Evolutionary conservation across 495 filamentous ascomycete genomes (phyloP), one percentile per base, ranked within the genome.

Genomic region (Aspergillus sclerotiicarbonarius): DNA sequence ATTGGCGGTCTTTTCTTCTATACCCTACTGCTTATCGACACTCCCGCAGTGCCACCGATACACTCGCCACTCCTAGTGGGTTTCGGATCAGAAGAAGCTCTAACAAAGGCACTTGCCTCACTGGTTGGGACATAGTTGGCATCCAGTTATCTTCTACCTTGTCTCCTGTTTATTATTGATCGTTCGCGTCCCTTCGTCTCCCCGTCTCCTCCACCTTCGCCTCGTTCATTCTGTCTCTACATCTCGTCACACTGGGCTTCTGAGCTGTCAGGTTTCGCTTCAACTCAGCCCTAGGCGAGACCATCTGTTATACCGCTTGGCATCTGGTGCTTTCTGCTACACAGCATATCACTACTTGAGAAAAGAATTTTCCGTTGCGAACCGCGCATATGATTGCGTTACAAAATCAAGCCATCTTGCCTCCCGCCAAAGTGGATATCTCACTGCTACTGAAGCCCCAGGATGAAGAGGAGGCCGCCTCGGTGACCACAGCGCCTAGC

Each of bases 341-440:
- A 41, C 37, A 41, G 13, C 13, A 4, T n/a, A 41, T 41, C 37
- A 41, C 37, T n/a, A 41, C 37, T n/a, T 41, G 16, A 57, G 30
- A 48, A 37, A 32, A 60, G 43, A 20, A 53, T 35, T 19, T 46
- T n/a, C 31, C 41, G 44, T 53, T 62, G 63, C 57, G 61, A 70
- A 73, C 74, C 72, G 74, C 74, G 75, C 76, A 75, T 78, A 80
- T 79, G 76, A 75, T 79, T 76, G 71, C 75, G 72, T 72, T 76
- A 79, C 75, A 71, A 72, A 73, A 76, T 62, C 74, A 68, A 63
- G 66, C 70, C 65, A 71, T 76, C 65, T 66, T 74, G 67, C 75
- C 74, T 66, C 68, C 84, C 82, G 85, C 75, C 85, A 91, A 81
- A 84, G 87, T 92, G 89, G 89, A 92, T 91, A 90, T 92, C 87